These are phyloP conservation scores for Chaetomium olivaceum DNA, from an alignment of 2,329 filamentous ascomycete species.

Conservation along the genomic window DNA sequence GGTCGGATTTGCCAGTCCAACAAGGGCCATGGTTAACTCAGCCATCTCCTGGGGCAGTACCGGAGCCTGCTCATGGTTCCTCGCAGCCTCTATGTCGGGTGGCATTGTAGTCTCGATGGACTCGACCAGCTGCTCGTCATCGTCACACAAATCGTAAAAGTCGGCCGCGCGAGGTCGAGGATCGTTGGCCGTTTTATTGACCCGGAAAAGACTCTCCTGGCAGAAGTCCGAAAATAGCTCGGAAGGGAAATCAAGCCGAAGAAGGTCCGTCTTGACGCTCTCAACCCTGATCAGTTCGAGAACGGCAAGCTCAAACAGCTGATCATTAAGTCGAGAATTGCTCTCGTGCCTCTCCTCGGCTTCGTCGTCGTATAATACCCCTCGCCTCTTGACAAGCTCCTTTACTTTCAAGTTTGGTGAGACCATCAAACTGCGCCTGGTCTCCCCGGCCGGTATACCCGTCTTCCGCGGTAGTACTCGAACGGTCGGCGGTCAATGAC, in stretches of 20 bases:
- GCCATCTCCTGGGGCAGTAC: background rate
- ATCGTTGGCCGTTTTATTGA: constrained; percentile 2
- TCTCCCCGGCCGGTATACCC: background rate
- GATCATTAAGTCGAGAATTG: background rate
- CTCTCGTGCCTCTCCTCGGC: background rate
- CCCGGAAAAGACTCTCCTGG: constrained; percentile 7
- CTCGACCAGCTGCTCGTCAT: background rate
- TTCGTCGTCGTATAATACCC: constrained; percentile 27
- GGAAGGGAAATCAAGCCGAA: background rate
- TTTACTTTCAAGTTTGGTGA: too few relatives aligned
- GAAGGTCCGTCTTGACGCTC: constrained; percentile 10
- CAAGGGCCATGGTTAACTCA: background rate
- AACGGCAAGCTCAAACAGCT: background rate
- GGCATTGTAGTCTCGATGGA: background rate
- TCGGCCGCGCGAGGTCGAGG: background rate
- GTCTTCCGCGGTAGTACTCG: background rate
- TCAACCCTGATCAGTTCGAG: constrained; percentile 20
- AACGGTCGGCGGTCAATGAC: background rate
- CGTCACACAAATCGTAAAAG: constrained; percentile 10
- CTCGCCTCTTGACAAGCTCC: background rate
- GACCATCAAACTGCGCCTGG: too few relatives aligned
- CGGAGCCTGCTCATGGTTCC: too few relatives aligned
- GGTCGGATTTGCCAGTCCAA: background rate
- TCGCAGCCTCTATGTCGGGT: background rate
- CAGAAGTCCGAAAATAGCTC: background rate